A percentile compares a stretch with the other conserved stretches of the same genome.
Conservation (phyloP, 202 grass and related monocot genomes). For the Eragrostis tef region DNA sequence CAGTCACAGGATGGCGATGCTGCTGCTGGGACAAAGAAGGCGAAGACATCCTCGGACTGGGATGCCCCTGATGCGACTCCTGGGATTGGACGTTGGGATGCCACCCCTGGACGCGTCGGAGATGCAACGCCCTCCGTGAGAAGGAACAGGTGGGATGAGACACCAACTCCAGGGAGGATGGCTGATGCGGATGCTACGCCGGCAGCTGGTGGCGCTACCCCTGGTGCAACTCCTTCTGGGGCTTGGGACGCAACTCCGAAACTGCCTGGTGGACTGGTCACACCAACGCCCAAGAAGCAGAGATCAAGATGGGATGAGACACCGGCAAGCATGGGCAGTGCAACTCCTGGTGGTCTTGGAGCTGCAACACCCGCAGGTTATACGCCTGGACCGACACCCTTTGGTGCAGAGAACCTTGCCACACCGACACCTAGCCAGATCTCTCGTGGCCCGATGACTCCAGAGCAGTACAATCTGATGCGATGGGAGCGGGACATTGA, state of each 20-base stretch:
- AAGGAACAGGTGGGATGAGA: slow-evolving; percentile 90
- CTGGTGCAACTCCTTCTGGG: slow-evolving; percentile 81
- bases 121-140: slow-evolving; percentile 76
- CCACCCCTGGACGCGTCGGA: slow-evolving; percentile 73
- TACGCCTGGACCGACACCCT: slow-evolving; percentile 81
- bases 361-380: slow-evolving; percentile 69
- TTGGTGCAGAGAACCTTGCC: slow-evolving; percentile 77
- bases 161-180: slow-evolving; percentile 84
- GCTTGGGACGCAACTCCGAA: slow-evolving; percentile 95
- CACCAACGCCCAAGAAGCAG: slow-evolving; percentile 77
- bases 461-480: slow-evolving; percentile 83
- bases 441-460: slow-evolving; percentile 72
- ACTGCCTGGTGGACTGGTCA: slow-evolving; percentile 71
- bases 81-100: slow-evolving; percentile 78
- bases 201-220: slow-evolving; percentile 67
- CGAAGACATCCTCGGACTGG: slow-evolving; percentile 77
- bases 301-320: slow-evolving; percentile 97
- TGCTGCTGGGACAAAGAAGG: slow-evolving; percentile 27
- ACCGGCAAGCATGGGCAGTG: slow-evolving; percentile 75
- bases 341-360: slow-evolving; percentile 65
- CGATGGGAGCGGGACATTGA: slow-evolving; percentile 97
- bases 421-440: slow-evolving; percentile 81
- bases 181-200: slow-evolving; percentile 92
- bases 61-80: slow-evolving; percentile 80
- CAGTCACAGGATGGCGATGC: slow-evolving; percentile 40